Base-by-base conservation (phyloP, 169 alveolate genomes). In the Sarcocystis neurona region DNA sequence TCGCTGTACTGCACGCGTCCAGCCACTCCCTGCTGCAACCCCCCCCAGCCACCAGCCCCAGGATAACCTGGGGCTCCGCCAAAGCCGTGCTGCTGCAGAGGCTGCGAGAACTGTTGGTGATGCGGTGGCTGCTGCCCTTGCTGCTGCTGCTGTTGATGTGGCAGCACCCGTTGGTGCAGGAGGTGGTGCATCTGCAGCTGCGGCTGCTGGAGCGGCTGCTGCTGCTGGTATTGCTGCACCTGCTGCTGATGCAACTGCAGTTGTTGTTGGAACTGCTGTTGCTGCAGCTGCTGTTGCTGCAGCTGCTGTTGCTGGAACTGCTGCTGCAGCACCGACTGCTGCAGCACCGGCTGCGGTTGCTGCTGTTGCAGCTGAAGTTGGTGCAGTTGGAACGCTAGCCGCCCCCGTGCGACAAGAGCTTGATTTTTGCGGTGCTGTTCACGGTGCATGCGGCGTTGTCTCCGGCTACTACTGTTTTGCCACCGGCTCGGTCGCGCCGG, bases 401-500 rank as follows among this genome's bases (percentile, higher is more conserved):
- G 84, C n/a, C 44, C 63, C 46, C 44, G 84, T 2, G 60, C 84
- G 6, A 58, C 84, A 34, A 41, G 63, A 3, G 85, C 85, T 0
- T 44, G 72, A 0, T 66, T 2, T n/a, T 78, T 70, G 8, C 48
- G 44, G 72, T 47, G 44, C 77, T n/a, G 39, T 3, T 30, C 68
- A 4, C 58, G 74, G 47, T 74, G 80, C 70, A 23, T 53, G 18
- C 50, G 12, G 46, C 41, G 20, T 27, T 74, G 72, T 74, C 34
- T 44, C 39, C 44, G 60, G 47, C 78, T 12, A 47, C 75, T 39
- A 50, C 48, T 79, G 46, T 46, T 47, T 6, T 79, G 86, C 50
- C 86, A 56, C 23, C 43, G 39, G 12, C 32, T 63, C 46, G 86
- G 53, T 2, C 86, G 86, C 44, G 89, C 39, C 43, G 48, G 60